Evolutionary conservation across 306 rosid species (phyloP).

Genomic region (Lotus japonicus): DNA sequence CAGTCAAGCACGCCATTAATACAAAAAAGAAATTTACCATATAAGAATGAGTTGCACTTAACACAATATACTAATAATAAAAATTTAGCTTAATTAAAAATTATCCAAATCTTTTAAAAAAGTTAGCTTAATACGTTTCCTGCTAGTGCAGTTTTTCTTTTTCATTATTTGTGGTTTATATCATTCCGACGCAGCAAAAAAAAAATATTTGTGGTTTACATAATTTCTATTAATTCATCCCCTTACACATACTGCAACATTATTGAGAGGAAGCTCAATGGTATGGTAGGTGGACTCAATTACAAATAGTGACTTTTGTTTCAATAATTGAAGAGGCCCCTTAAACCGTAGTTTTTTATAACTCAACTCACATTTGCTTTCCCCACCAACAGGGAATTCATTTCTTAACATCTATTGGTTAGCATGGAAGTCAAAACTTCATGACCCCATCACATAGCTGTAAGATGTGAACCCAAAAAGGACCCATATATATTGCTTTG

Average conservation of each 20-base stretch:
- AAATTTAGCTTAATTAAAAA: too few species aligned
- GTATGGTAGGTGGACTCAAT: constrained; percentile 33
- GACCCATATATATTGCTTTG: constrained; percentile 39
- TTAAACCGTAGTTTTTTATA: constrained; percentile 13
- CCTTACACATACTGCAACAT: neutral
- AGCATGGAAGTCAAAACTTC: constrained; percentile 25
- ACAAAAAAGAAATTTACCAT: too few species aligned
- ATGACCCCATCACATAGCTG: constrained; percentile 55
- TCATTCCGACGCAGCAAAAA: too few species aligned
- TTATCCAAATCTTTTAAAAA: too few species aligned
- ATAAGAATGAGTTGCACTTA: too few species aligned
- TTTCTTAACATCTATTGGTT: neutral
- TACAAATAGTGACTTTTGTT: constrained; percentile 30
- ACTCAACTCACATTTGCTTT: neutral
- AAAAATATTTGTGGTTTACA: too few species aligned
- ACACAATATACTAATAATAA: too few species aligned
- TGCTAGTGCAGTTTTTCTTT: too few species aligned
- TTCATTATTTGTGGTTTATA: too few species aligned
- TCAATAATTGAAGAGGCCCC: constrained; percentile 22
- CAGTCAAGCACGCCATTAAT: too few species aligned
- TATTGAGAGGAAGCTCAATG: constrained; percentile 13
- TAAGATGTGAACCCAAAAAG: constrained; percentile 39
- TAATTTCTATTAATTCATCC: neutral
- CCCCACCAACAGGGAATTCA: constrained; percentile 6
- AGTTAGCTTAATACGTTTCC: too few species aligned